phyloP scores from a whole-genome alignment of 2,329 filamentous ascomycete species.

The Talaromyces sp. region DNA sequence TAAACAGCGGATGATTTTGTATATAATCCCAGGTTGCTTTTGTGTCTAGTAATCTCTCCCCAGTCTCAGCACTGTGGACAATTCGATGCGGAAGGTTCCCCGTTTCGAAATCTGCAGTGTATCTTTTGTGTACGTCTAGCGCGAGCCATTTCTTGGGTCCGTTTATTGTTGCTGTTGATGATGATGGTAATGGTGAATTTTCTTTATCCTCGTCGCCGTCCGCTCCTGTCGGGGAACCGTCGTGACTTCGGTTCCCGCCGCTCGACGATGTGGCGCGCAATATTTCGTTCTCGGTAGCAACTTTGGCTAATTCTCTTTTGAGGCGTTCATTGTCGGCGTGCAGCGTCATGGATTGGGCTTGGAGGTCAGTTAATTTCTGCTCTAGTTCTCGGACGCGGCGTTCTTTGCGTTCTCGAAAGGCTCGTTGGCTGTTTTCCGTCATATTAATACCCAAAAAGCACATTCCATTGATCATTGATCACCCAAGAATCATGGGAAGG shows the following conservation, averaged over 20 bases:
- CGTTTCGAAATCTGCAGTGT: conserved; percentile 49
- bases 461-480: no score
- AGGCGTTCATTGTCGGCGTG: conserved; percentile 81
- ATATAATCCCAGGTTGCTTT: conserved; percentile 88
- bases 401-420: conserved; percentile 94
- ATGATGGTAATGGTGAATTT: conserved; percentile 2
- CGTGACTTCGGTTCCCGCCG: background rate
- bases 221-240: background rate
- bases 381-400: conserved; percentile 91
- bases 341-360: conserved; percentile 68
- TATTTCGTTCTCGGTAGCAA: conserved; percentile 88
- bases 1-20: conserved; percentile 72
- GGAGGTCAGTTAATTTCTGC: conserved; percentile 72
- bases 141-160: conserved; percentile 70
- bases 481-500: no score
- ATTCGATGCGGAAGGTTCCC: conserved; percentile 61
- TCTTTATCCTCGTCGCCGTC: conserved; percentile 16
- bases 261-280: conserved; percentile 63
- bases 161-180: conserved; percentile 48
- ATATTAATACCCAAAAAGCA: background rate
- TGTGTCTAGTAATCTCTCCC: conserved; percentile 67
- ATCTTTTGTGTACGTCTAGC: conserved; percentile 65
- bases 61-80: conserved; percentile 58
- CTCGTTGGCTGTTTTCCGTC: conserved; percentile 67
- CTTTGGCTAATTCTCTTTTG: conserved; percentile 76